A percentile compares a stretch with the other conserved stretches of the same genome.
Evolutionary conservation across 352 stramenopile genomes (phyloP).

Genomic region (Globisporangium paroecandrum): DNA sequence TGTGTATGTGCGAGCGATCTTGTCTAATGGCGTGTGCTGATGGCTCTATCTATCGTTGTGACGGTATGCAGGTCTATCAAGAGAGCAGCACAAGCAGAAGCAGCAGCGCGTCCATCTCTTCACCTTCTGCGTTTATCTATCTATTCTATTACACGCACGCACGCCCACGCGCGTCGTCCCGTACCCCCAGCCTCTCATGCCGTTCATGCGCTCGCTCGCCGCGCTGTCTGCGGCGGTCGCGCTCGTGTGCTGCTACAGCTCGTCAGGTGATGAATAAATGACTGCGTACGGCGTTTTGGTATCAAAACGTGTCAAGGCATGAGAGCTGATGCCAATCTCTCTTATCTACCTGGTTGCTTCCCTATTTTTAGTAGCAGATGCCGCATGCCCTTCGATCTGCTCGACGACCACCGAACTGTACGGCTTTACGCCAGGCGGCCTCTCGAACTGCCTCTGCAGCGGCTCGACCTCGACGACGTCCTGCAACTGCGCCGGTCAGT

Average conservation of each 20-base stretch:
- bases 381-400: conserved; percentile 34
- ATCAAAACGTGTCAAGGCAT: background rate
- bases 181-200: background rate
- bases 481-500: conserved; percentile 39
- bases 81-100: background rate
- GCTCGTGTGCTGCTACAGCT: conserved; percentile 6
- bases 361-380: conserved; percentile 5
- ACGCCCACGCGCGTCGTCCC: background rate
- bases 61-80: background rate
- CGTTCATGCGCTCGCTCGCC: background rate
- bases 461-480: conserved; percentile 1
- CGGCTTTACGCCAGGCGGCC: conserved; percentile 37
- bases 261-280: background rate
- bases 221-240: background rate
- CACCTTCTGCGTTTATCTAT: background rate
- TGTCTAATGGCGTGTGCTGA: background rate
- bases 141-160: background rate
- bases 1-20: background rate
- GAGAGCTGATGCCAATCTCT: background rate
- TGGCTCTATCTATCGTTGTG: background rate
- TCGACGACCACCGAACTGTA: conserved; percentile 28
- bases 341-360: background rate
- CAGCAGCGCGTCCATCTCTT: background rate
- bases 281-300: background rate
- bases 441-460: conserved; percentile 18